Evolutionary conservation across 2,329 filamentous ascomycete species (phyloP), one percentile per base, ranked within the genome.

Genomic region (Sphaerulina vaccinii): DNA sequence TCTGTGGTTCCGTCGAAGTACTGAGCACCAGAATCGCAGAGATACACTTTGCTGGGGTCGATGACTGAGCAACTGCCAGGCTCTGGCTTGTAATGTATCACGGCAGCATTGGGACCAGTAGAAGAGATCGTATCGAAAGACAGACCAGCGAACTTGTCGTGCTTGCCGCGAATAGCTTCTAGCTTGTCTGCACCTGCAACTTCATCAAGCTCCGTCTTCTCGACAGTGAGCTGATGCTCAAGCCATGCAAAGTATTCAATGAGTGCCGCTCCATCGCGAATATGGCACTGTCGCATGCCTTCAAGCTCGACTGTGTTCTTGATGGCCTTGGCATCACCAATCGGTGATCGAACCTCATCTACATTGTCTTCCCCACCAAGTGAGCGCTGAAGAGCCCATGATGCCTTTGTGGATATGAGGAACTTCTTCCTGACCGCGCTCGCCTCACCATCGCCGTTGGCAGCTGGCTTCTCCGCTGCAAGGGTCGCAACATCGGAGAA

Each of bases 11-110:
- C 93, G 68, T 99, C 93, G 2, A 87, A 78, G 65, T 92, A 99
- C 70, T 99, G 93, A n/a, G 88, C 93, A 18, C 93, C 93, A 18
- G 93, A 97, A 71, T 99, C 93, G 68, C 93, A 99, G 2, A 99
- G 82, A 65, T 99, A 99, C 52, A 99, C 83, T 11, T 85, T 84
- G 5, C 84, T 83, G 0, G 90, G 89, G 61, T 99, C 90, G 62
- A 99, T 90, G 22, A 81, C 75, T 7, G 90, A 82, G 71, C 92
- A 97, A 57, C 79, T 86, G 16, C 87, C 90, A 49, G 81, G 83
- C 66, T 96, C 88, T 0, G 93, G 91, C 61, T 87, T 88, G 76
- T 99, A 99, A 69, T 99, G 93, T 52, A 99, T 99, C 10, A 99
- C 82, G 4, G 93, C 93, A 52, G 90, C 93, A 68, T 93, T 96